Evolutionary conservation across 1,284 basidiomycete genomes (phyloP), one percentile per base, ranked within the genome.

Genomic region (Apiotrichum montevideense): DNA sequence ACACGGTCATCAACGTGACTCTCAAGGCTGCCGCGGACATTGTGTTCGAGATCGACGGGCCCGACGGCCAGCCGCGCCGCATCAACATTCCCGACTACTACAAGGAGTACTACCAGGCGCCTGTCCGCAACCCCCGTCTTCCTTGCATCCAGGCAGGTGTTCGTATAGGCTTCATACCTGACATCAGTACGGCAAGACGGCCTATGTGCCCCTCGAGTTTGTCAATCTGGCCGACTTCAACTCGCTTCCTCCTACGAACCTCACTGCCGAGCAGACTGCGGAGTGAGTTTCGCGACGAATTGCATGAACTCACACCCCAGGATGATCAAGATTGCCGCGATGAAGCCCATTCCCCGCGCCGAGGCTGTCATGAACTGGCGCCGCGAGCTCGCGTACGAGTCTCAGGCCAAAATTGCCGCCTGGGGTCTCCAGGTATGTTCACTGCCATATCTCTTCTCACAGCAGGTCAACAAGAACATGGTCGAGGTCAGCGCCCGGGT

Each of bases 271-370:
- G 54, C 71, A 68, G 54, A 70, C 63, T 5, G 65, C 70, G 13
- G 68, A 67, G 69, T 70, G 41, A 66, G 69, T 52, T 6, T 3
- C 46, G 7, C 54, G 50, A n/a, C 51, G 37, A n/a, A 21, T 21
- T 21, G 7, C 37, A 13, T 39, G 37, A 21, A 21, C 37, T 39
- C 37, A 39, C 13, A 39, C 37, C 21, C 37, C 13, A 70, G 69
- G 44, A 77, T 77, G 73, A 75, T 77, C 68, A 74, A 73, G 59
- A 52, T 70, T 40, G 66, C 67, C 21, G 76, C 74, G 6, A 62
- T 70, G 49, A 58, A 53, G 14, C 76, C 76, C 15, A 51, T 54
- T 6, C 68, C 68, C 8, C 63, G 72, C 37, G 58, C 63, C 32
- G 29, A 50, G 1, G 58, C 57, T 10, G 64, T 70, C 40, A 51